Evolutionary conservation across 768 basidiomycete genomes (phyloP), one percentile per base, ranked within the genome.

Genomic region (Strobilomyces echinocephalus): DNA sequence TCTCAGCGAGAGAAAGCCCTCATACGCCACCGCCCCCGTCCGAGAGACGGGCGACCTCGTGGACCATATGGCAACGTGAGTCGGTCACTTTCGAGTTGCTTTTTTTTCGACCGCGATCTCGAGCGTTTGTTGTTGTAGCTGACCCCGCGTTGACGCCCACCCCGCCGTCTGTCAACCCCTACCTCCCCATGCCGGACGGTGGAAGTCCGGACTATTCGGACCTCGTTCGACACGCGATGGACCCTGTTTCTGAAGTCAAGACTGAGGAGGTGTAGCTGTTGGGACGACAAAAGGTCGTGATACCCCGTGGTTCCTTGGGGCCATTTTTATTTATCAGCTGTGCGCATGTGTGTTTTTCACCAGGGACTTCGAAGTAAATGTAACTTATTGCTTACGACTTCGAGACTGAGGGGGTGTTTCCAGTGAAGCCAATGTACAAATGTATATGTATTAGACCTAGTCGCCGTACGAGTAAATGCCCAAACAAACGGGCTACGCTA

Each of bases 51-150:
- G 67, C 73, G 8, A 63, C 60, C 11, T 79, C 79, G 2, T 84
- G 83, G 83, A 72, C 71, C n/a, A 76, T 79, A 28, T 85, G 83
- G 84, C 79, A 74, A 64, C 82, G 83, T 84, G 58, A 66, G 82
- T 76, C n/a, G 24, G 4, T 33, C n/a, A 4, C 31, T 46, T 46
- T 39, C 34, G 15, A 38, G 12, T n/a, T 41, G 18, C n/a, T 24
- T 24, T 28, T 28, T 15, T 6, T 15, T 26, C 46, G 12, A 28
- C 15, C 9, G 1, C 4, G 3, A 7, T 26, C 43, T n/a, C 21
- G 11, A 45, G 26, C 18, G 8, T 9, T 4, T 36, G 24, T 24
- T 36, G 24, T 24, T 50, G 40, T 49, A 88, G 87, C 86, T 26
- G 76, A 86, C 68, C 80, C 80, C 5, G 60, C 60, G 34, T 66